Percentiles rank a stretch among this genome's conserved stretches.
Evolutionary conservation across 441 rosid species (phyloP).

Genomic region (Adansonia madagascariensis): DNA sequence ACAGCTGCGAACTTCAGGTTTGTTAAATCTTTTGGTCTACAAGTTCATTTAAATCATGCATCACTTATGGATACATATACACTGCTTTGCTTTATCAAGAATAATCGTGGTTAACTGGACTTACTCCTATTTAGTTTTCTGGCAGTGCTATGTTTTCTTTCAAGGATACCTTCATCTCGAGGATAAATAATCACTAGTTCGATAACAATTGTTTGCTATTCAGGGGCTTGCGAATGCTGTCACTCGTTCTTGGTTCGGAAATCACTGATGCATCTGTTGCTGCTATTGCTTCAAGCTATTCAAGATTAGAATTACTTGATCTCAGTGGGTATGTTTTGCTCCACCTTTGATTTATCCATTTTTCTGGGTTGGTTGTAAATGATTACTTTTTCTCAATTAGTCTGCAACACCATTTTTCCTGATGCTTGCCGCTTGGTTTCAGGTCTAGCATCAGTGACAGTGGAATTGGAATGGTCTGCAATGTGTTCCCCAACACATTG

Average conservation of each 20-base stretch:
- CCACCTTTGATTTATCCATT: conserved; percentile 13
- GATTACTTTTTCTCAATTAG: not conserved
- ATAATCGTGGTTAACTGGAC: not conserved
- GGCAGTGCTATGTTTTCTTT: not conserved
- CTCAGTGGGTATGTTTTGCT: conserved; percentile 82
- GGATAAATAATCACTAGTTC: not conserved
- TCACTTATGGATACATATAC: not conserved
- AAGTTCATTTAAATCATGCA: not conserved
- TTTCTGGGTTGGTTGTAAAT: not conserved
- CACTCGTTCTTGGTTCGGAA: conserved; percentile 85
- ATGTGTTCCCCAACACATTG: conserved; percentile 74
- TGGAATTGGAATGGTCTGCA: conserved; percentile 94
- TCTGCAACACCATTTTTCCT: conserved; percentile 16
- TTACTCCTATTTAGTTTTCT: not conserved
- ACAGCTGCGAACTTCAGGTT: conserved; percentile 81
- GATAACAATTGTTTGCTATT: conserved; percentile 32
- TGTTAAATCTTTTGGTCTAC: conserved; percentile 26
- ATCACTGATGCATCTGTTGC: conserved; percentile 93
- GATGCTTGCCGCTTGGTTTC: conserved; percentile 32
- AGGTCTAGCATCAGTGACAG: conserved; percentile 92
- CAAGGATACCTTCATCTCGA: not conserved
- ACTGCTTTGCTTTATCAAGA: not conserved
- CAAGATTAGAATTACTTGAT: conserved; percentile 84
- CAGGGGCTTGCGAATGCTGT: conserved; percentile 90
- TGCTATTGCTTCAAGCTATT: conserved; percentile 75